phyloP scores from a whole-genome alignment of 106 monocot genomes.

The Narthecium ossifragum region DNA sequence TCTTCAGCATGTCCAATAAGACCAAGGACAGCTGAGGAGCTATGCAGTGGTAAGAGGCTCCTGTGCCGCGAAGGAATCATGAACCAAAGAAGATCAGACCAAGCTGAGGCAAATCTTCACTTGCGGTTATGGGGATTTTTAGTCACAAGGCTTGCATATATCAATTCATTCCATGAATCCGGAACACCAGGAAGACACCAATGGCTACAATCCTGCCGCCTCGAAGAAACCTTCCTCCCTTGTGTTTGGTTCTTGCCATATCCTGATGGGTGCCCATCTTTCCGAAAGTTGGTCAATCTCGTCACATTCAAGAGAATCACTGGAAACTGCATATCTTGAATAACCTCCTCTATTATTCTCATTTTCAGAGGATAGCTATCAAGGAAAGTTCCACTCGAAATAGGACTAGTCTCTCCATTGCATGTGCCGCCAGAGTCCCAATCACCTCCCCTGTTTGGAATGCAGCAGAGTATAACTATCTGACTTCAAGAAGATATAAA shows the following conservation, averaged over 20 bases:
- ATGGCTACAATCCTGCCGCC: constrained; percentile 90
- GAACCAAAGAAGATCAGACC: no score
- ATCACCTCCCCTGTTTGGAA: constrained; percentile 68
- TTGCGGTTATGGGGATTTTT: neutral
- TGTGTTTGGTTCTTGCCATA: constrained; percentile 28
- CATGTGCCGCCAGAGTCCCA: constrained; percentile 97
- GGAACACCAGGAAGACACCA: constrained; percentile 97
- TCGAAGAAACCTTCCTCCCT: constrained; percentile 36
- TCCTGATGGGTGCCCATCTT: constrained; percentile 76
- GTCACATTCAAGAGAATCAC: constrained; percentile 77
- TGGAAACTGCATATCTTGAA: constrained; percentile 46
- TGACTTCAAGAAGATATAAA: neutral
- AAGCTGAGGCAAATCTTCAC: no score
- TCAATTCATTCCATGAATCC: constrained; percentile 95
- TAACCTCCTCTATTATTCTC: constrained; percentile 63
- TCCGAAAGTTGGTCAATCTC: constrained; percentile 71
- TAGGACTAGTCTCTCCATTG: constrained; percentile 56
- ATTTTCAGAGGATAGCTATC: constrained; percentile 72
- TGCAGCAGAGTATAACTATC: neutral
- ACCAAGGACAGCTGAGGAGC: no score
- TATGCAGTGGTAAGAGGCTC: no score
- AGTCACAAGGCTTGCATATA: constrained; percentile 65
- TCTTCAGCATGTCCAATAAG: no score
- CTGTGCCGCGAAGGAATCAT: no score
- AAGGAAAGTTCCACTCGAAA: constrained; percentile 35